Percentiles rank a stretch among this genome's conserved stretches.
These are phyloP conservation scores for Circinella minor DNA, from an alignment of 371 early-diverging fungal genomes.

Conservation along the genomic window DNA sequence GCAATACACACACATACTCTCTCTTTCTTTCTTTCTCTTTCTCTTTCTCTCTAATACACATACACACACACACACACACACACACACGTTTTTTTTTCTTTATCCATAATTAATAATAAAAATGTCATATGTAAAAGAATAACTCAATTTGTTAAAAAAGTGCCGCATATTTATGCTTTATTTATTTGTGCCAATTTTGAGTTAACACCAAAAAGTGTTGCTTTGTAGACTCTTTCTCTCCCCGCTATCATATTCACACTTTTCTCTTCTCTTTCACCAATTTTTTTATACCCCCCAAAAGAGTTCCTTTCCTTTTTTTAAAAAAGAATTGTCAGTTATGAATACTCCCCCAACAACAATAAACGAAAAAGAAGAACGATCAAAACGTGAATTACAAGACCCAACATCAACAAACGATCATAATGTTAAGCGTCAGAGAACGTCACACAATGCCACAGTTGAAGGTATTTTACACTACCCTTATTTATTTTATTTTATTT, in stretches of 20 bases:
- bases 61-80: no score
- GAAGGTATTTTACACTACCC: constrained; percentile 8
- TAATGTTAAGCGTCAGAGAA: constrained; percentile 15
- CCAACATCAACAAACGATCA: not conserved
- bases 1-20: no score
- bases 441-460: constrained; percentile 10
- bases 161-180: no score
- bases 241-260: not conserved
- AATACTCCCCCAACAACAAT: constrained; percentile 3
- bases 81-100: no score
- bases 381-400: not conserved
- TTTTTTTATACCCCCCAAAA: not conserved
- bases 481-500: not conserved
- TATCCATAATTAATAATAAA: no score
- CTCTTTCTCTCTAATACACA: no score
- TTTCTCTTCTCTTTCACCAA: not conserved
- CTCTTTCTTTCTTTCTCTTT: no score
- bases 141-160: constrained; percentile 15
- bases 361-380: not conserved
- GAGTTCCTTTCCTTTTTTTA: no score
- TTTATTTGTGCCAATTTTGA: no score
- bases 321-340: constrained; percentile 1
- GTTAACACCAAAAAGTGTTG: no score
- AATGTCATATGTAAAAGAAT: no score
- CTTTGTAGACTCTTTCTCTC: not conserved